These are phyloP conservation scores for Poa annua DNA, from an alignment of 176 grass and related monocot genomes.

Conservation along the genomic window DNA sequence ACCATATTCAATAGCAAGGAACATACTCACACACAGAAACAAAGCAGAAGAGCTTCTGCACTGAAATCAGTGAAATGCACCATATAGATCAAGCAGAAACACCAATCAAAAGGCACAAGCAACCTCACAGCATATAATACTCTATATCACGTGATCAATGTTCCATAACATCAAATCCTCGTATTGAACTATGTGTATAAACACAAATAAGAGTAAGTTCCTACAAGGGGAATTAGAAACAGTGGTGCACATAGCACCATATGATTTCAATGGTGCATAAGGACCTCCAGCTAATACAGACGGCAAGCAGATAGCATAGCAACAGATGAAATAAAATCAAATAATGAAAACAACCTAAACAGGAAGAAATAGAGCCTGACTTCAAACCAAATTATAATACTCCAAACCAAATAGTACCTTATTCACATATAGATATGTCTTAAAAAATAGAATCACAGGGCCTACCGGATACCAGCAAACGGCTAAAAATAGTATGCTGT, in stretches of 20 bases:
- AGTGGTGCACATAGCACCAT: not conserved
- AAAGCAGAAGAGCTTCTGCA: slow-evolving; percentile 1
- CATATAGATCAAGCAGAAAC: not conserved
- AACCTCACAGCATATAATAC: not conserved
- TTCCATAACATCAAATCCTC: not conserved
- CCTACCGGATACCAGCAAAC: not conserved
- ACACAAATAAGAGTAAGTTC: not conserved
- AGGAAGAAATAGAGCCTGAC: not conserved
- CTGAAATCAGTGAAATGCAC: slow-evolving; percentile 5
- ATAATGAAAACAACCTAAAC: slow-evolving; percentile 16
- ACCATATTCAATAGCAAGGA: slow-evolving; percentile 5
- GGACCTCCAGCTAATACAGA: not conserved
- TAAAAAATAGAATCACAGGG: not conserved
- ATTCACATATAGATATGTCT: not conserved
- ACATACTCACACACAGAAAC: not conserved
- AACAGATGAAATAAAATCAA: not conserved
- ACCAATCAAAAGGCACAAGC: not conserved
- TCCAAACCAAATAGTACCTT: not conserved
- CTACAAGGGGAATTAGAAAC: not conserved
- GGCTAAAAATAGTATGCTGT: not conserved
- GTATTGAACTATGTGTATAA: not conserved
- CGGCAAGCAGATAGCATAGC: not conserved
- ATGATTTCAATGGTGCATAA: not conserved
- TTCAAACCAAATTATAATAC: not conserved
- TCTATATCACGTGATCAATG: not conserved